These are phyloP conservation scores for Trichothecium roseum DNA, from an alignment of 2,329 filamentous ascomycete species.

Conservation along the genomic window DNA sequence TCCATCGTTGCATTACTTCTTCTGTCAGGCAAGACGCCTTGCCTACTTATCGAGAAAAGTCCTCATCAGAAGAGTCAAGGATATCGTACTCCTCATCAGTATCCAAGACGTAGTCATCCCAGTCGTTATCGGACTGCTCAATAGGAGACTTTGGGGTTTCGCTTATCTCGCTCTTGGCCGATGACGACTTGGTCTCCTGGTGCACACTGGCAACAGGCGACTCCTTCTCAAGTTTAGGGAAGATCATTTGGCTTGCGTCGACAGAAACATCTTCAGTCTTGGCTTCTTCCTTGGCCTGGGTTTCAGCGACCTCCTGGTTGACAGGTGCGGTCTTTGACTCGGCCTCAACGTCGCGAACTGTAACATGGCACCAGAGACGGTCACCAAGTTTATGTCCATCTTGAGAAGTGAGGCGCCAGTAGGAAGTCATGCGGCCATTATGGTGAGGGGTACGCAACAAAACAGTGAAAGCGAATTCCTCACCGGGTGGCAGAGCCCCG, in stretches of 20 bases:
- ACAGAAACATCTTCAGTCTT: constrained; percentile 6
- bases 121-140: constrained; percentile 50
- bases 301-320: constrained; percentile 18
- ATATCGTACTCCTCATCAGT: constrained; percentile 99
- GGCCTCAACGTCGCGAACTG: constrained; percentile 44
- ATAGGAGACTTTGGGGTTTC: constrained; percentile 36
- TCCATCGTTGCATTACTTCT: too few species aligned
- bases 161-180: constrained; percentile 41
- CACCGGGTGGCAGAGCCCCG: constrained; percentile 57
- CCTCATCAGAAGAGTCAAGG: constrained; percentile 87
- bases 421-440: constrained; percentile 70
- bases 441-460: constrained; percentile 71
- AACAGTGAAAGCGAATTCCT: constrained; percentile 73
- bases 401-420: constrained; percentile 84
- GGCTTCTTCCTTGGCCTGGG: constrained; percentile 16
- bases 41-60: constrained; percentile 56
- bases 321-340: constrained; percentile 19
- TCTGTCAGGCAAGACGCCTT: too few species aligned
- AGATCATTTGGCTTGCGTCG: constrained; percentile 69
- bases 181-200: constrained; percentile 43
- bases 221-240: constrained; percentile 93
- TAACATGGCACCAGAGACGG: constrained; percentile 89
- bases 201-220: constrained; percentile 76
- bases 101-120: constrained; percentile 65
- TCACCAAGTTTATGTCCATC: constrained; percentile 81